Percentiles rank a stretch among this genome's conserved stretches.
These are phyloP conservation scores for Lactarius quietus DNA, from an alignment of 768 basidiomycete species.

Conservation along the genomic window DNA sequence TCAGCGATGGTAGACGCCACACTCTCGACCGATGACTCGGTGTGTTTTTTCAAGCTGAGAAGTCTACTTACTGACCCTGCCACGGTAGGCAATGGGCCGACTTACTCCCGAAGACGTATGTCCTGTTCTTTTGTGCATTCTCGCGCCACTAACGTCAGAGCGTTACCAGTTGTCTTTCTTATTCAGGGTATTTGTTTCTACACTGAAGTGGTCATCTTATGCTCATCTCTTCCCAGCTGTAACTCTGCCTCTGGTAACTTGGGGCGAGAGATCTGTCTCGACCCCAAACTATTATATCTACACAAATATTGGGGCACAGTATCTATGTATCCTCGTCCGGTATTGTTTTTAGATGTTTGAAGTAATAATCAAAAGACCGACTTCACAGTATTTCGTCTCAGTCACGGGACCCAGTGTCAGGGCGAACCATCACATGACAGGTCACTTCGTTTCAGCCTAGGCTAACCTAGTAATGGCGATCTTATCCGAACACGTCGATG, in stretches of 20 bases:
- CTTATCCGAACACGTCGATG: constrained; percentile 11
- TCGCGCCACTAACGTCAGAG: constrained; percentile 13
- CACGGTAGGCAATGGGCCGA: constrained; percentile 78
- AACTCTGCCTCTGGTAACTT: not conserved
- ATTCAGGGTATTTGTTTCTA: constrained; percentile 37
- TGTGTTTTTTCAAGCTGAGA: constrained; percentile 33
- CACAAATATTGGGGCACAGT: not conserved
- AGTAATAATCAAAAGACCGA: not conserved
- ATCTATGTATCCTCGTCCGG: not conserved
- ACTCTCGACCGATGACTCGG: constrained; percentile 75
- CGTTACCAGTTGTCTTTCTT: constrained; percentile 40
- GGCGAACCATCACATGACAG: no score
- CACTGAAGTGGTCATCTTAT: not conserved
- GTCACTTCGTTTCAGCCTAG: no score
- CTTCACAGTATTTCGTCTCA: not conserved
- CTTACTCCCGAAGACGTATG: constrained; percentile 75
- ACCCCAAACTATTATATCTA: not conserved
- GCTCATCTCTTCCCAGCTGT: constrained; percentile 7
- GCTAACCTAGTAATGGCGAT: no score
- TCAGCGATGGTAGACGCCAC: constrained; percentile 92
- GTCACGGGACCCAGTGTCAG: not conserved
- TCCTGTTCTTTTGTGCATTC: not conserved
- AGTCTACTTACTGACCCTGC: constrained; percentile 17
- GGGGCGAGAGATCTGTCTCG: not conserved
- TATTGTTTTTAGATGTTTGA: not conserved